phyloP scores from a whole-genome alignment of 2,329 filamentous ascomycete genomes.

The Fusarium globosum region DNA sequence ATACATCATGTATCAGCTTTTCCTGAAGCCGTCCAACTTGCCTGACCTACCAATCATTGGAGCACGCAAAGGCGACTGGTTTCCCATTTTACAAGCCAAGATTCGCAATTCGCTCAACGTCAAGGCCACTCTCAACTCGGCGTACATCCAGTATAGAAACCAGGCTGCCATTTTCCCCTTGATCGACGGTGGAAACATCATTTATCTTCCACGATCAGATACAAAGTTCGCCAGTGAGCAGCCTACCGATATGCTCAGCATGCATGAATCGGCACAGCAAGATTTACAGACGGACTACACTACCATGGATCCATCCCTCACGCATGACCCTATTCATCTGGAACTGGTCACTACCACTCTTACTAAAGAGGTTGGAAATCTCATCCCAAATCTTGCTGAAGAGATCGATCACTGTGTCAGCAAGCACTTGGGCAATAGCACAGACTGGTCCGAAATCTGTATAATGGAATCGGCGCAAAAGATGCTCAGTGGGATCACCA shows the following conservation, averaged over 20 bases:
- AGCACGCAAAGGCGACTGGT: conserved; percentile 1
- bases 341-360: neutral
- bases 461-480: neutral
- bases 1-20: conserved; percentile 1
- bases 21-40: neutral
- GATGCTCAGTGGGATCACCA: neutral
- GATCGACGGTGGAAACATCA: neutral
- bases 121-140: neutral
- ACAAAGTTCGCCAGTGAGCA: conserved; percentile 17
- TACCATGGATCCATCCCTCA: conserved; percentile 7
- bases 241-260: neutral
- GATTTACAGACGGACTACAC: conserved; percentile 13
- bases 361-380: conserved; percentile 13
- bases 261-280: conserved; percentile 1
- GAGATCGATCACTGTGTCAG: conserved; percentile 1
- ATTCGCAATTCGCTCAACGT: neutral
- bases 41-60: neutral
- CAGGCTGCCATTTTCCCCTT: neutral
- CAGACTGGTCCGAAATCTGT: neutral
- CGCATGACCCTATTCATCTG: conserved; percentile 5
- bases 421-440: neutral
- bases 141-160: neutral
- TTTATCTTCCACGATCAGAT: conserved; percentile 5
- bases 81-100: conserved; percentile 4
- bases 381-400: neutral